Conservation (phyloP, 352 stramenopile genomes). For the Thraustochytrium sp. region DNA sequence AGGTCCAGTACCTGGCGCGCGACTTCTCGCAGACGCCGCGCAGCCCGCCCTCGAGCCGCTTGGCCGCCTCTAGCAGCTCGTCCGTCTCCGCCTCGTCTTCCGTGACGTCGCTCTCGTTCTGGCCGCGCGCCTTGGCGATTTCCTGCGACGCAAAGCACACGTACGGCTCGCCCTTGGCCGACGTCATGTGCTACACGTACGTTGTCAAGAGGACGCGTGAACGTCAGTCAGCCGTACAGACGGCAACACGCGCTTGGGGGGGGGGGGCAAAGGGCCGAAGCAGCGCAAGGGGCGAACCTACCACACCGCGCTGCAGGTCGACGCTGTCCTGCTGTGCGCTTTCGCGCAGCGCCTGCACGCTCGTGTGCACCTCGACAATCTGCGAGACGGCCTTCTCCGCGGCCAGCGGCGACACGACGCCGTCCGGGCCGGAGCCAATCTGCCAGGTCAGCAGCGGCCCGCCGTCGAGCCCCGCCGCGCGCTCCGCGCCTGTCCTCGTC, state of each 20-base stretch:
- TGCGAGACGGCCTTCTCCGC: neutral
- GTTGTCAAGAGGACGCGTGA: neutral
- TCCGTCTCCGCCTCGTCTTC: neutral
- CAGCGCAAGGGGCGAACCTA: neutral
- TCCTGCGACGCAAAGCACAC: slow-evolving; percentile 16
- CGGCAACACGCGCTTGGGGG: neutral
- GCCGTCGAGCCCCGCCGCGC: too few relatives aligned
- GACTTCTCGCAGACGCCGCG: neutral
- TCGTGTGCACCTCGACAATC: neutral
- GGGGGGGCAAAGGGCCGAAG: neutral
- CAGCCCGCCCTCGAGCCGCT: neutral
- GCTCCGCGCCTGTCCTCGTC: too few relatives aligned
- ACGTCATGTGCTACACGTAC: neutral
- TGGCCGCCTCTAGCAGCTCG: neutral
- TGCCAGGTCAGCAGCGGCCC: neutral
- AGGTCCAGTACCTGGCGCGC: slow-evolving; percentile 18
- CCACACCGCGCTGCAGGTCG: neutral
- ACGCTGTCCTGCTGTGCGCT: neutral
- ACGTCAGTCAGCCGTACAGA: neutral
- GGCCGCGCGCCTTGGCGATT: neutral
- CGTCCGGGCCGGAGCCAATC: neutral
- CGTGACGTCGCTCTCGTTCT: neutral
- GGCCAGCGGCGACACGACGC: slow-evolving; percentile 8
- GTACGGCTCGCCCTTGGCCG: neutral
- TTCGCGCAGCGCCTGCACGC: neutral